These are phyloP conservation scores for Chamaenerion angustifolium DNA, from an alignment of 345 rosid species.

Conservation along the genomic window DNA sequence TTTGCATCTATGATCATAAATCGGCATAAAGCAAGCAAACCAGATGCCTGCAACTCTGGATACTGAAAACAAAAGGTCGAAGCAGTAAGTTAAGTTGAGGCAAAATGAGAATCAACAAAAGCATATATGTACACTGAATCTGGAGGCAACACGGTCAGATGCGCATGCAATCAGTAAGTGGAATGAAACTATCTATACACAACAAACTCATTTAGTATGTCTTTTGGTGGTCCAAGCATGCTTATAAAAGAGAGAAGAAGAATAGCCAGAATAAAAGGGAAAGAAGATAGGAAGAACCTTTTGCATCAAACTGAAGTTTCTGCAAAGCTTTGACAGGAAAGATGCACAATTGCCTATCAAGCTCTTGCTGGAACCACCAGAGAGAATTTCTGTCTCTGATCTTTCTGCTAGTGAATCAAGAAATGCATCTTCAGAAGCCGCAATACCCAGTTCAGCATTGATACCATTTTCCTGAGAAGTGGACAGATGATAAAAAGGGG, in stretches of 20 bases:
- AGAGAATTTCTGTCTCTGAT: conserved; percentile 85
- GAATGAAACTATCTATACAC: too few species aligned
- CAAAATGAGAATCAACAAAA: background rate
- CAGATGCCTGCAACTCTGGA: conserved; percentile 88
- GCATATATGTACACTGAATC: too few species aligned
- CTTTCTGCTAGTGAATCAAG: conserved; percentile 77
- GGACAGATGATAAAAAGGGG: conserved; percentile 5
- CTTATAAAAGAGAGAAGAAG: background rate
- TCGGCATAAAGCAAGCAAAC: conserved; percentile 87
- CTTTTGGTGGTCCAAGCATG: background rate
- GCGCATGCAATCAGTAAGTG: too few species aligned
- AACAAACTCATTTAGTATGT: background rate
- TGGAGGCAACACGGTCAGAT: too few species aligned
- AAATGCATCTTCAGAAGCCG: conserved; percentile 83
- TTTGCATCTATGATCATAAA: conserved; percentile 83
- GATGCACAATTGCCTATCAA: conserved; percentile 71
- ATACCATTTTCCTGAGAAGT: conserved; percentile 51
- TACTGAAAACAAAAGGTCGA: conserved; percentile 22
- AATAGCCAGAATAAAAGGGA: conserved; percentile 2
- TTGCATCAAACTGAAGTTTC: conserved; percentile 73
- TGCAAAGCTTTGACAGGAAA: conserved; percentile 81
- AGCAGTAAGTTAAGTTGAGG: conserved; percentile 2
- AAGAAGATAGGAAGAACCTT: conserved; percentile 29
- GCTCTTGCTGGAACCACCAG: conserved; percentile 49
- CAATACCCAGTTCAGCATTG: conserved; percentile 85